Evolutionary conservation across 2,329 filamentous ascomycete genomes (phyloP).

Genomic region (Pleomassaria siparia): DNA sequence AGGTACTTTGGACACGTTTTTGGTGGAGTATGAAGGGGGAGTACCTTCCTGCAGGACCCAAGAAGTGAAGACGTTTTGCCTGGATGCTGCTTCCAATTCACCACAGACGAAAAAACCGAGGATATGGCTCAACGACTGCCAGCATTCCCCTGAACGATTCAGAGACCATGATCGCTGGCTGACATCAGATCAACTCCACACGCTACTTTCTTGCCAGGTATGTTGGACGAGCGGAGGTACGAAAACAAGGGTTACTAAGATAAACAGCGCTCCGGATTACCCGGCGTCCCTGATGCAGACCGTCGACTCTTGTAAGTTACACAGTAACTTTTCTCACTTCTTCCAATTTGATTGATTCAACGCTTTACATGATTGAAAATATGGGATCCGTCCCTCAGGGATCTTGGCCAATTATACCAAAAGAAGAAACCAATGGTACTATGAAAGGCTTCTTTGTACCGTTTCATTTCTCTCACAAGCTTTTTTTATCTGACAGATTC

Average conservation of each 20-base stretch:
- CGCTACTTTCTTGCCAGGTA: background rate
- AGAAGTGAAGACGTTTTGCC: conserved; percentile 1
- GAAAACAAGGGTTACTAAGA: background rate
- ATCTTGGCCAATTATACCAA: background rate
- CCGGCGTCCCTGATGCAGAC: conserved; percentile 1
- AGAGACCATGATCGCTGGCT: background rate
- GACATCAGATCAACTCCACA: background rate
- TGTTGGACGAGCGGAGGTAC: background rate
- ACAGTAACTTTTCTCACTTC: background rate
- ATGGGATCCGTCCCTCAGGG: background rate
- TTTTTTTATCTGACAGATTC: conserved; percentile 7
- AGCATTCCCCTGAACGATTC: background rate
- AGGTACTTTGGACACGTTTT: background rate
- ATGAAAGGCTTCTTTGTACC: background rate
- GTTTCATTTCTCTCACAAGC: background rate
- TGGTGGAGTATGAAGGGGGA: conserved; percentile 1
- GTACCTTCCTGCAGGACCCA: background rate
- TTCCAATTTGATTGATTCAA: background rate
- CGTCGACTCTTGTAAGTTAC: conserved; percentile 6
- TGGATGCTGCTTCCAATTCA: background rate
- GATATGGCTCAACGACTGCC: conserved; percentile 2
- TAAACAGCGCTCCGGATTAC: background rate
- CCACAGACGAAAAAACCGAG: background rate
- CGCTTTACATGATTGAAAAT: too few relatives aligned
- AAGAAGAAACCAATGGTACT: background rate